These are phyloP conservation scores for Tremellales sp. DNA, from an alignment of 1,284 basidiomycete genomes.

Conservation along the genomic window DNA sequence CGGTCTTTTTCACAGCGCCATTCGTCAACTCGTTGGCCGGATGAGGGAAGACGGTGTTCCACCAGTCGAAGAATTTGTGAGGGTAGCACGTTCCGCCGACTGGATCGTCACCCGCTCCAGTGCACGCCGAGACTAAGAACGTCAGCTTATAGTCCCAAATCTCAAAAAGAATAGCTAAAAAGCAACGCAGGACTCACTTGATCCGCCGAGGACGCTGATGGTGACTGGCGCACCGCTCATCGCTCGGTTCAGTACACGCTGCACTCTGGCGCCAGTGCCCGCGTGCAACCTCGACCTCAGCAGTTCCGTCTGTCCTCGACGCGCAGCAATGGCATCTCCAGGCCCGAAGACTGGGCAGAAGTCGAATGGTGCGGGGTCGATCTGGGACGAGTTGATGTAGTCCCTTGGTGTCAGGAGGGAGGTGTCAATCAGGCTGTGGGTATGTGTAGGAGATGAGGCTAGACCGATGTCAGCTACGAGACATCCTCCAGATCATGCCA, in stretches of 20 bases:
- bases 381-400: constrained; percentile 50
- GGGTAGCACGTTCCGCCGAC: constrained; percentile 81
- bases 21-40: constrained; percentile 94
- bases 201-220: constrained; percentile 84
- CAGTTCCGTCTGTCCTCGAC: constrained; percentile 70
- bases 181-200: constrained; percentile 60
- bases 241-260: constrained; percentile 77
- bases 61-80: constrained; percentile 89
- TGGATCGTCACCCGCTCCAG: constrained; percentile 87
- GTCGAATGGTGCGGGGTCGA: constrained; percentile 68
- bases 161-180: background rate
- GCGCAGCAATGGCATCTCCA: constrained; percentile 67
- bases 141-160: constrained; percentile 3
- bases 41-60: constrained; percentile 90
- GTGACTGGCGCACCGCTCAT: constrained; percentile 82
- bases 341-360: constrained; percentile 87
- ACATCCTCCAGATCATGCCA: background rate
- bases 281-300: constrained; percentile 73
- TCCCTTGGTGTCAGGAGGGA: constrained; percentile 51
- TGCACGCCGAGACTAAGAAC: constrained; percentile 74
- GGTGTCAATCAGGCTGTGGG: constrained; percentile 19
- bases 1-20: constrained; percentile 81
- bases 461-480: background rate
- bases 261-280: constrained; percentile 75
- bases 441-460: constrained; percentile 27